phyloP scores from a whole-genome alignment of 441 rosid genomes.

The Raphanus hybrid region DNA sequence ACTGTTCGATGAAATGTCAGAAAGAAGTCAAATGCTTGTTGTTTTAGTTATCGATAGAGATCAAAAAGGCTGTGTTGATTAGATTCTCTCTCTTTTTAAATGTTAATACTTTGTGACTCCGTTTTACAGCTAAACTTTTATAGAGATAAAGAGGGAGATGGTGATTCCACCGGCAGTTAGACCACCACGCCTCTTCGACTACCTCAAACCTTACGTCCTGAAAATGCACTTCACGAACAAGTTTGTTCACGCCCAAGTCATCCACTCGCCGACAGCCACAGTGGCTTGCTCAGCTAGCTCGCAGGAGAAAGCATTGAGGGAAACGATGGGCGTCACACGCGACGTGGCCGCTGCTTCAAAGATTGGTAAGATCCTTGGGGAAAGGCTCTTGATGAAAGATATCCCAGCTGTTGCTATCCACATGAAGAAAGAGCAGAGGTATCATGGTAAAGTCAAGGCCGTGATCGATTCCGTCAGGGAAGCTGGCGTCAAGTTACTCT shows the following conservation, averaged over 20 bases:
- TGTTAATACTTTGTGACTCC: no score
- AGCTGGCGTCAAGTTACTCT: constrained; percentile 69
- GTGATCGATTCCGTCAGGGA: constrained; percentile 75
- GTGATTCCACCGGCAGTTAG: constrained; percentile 83
- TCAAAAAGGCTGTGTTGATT: no score
- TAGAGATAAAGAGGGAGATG: constrained; percentile 20
- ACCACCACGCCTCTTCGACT: constrained; percentile 62
- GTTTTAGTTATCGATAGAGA: no score
- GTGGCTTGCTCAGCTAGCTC: constrained; percentile 85
- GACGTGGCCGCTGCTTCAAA: constrained; percentile 86
- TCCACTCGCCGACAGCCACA: constrained; percentile 81
- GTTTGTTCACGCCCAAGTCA: constrained; percentile 76
- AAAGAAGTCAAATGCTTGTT: no score
- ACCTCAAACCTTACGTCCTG: constrained; percentile 75
- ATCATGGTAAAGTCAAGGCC: constrained; percentile 86
- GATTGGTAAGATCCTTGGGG: constrained; percentile 81
- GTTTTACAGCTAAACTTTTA: no score
- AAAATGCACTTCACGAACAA: constrained; percentile 88
- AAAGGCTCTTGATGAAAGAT: constrained; percentile 66
- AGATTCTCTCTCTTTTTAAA: no score
- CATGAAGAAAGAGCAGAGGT: constrained; percentile 75
- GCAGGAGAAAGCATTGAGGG: constrained; percentile 73
- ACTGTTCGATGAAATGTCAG: no score
- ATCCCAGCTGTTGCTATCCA: constrained; percentile 72
- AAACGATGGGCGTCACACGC: constrained; percentile 61